A percentile compares a stretch with the other conserved stretches of the same genome.
Conservation (phyloP, 306 rosid species). For the Cucurbita pepo region DNA sequence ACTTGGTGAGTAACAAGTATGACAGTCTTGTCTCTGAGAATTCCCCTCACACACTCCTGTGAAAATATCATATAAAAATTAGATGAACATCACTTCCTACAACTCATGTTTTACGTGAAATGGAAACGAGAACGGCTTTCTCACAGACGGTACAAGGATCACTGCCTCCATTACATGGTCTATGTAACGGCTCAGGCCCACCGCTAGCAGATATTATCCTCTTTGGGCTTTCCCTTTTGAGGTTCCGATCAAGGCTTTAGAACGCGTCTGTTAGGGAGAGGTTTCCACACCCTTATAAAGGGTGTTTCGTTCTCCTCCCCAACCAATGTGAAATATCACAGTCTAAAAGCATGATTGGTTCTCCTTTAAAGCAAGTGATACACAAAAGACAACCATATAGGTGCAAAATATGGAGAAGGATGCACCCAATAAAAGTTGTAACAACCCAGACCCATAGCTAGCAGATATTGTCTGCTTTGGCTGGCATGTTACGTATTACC, state of each 20-base stretch:
- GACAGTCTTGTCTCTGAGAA: slow-evolving; percentile 61
- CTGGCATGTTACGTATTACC: too few relatives aligned
- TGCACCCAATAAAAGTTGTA: background rate
- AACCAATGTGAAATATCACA: too few relatives aligned
- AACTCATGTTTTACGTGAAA: background rate
- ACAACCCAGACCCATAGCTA: too few relatives aligned
- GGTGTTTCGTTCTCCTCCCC: too few relatives aligned
- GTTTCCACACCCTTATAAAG: too few relatives aligned
- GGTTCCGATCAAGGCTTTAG: too few relatives aligned
- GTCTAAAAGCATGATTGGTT: background rate
- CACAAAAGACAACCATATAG: background rate
- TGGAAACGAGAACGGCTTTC: background rate
- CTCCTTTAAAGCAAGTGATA: background rate
- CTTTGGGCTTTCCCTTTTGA: too few relatives aligned
- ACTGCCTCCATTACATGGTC: background rate
- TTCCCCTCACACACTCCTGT: slow-evolving; percentile 90
- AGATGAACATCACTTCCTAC: background rate
- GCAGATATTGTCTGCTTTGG: too few relatives aligned
- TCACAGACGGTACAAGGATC: background rate
- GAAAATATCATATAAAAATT: background rate
- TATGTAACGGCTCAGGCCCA: too few relatives aligned
- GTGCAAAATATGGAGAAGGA: background rate
- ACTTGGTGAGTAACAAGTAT: slow-evolving; percentile 94
- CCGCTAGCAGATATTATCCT: too few relatives aligned
- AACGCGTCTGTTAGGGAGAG: too few relatives aligned